Evolutionary conservation across 2,329 filamentous ascomycete genomes (phyloP), one percentile per base, ranked within the genome.

Genomic region (Xylariaceae sp.): DNA sequence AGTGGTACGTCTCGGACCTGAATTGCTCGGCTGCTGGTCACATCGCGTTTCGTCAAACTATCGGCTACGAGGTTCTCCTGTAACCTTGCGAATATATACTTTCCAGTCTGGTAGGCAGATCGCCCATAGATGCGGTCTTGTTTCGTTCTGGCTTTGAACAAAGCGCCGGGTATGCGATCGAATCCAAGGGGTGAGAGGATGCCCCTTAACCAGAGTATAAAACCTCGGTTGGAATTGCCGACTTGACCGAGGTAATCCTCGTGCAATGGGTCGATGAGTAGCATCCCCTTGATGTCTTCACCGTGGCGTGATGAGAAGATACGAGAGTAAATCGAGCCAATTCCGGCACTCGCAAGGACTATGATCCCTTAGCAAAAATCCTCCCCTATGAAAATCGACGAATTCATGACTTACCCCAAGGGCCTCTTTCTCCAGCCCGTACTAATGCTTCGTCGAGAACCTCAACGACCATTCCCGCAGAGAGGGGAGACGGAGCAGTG

Each of bases 11-110:
- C 79, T n/a, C 80, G 80, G 59, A 82, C 81, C 74, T 96, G 90
- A 56, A 97, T 94, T 51, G 87, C 86, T 18, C 88, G 81, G 59
- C 91, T 91, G 60, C 87, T 89, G 50, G 82, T 78, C 15, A 96
- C 86, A 69, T 99, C 94, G 39, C 89, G 89, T 73, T 87, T 88
- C 11, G 91, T 91, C 66, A 97, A 84, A 0, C 89, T 90, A 65
- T 87, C 83, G 0, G 92, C 92, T 37, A 97, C 91, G 0, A 97
- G 80, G 65, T 88, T 93, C 77, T 99, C 94, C 75, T 99, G 94
- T 58, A 99, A 80, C 74, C 92, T 90, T 3, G 92, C 89, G 73
- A 95, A 96, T 73, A 97, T 88, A 72, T 84, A 88, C 72, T 92
- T 95, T 62, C 89, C 90, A 23, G 81, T 82, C 73, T 96, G 90